Conservation (phyloP, 2,329 filamentous ascomycete genomes). For the Keithomyces neogunnii region DNA sequence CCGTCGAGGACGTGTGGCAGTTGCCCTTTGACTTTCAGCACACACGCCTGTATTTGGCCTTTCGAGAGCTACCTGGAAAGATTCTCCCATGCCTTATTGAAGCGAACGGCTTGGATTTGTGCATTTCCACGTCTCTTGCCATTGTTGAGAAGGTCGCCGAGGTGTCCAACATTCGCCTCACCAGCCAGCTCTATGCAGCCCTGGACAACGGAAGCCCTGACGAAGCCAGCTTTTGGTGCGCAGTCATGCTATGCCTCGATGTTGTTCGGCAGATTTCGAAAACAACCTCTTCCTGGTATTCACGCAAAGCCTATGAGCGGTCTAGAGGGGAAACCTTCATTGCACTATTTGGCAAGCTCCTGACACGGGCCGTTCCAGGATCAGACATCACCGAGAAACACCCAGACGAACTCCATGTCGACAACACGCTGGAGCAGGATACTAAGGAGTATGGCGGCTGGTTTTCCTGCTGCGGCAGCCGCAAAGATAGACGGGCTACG, state of each 20-base stretch:
- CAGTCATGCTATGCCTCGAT: slow-evolving; percentile 27
- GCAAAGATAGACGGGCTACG: slow-evolving; percentile 8
- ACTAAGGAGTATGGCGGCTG: slow-evolving; percentile 11
- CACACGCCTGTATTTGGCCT: slow-evolving; percentile 61
- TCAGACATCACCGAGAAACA: slow-evolving; percentile 29
- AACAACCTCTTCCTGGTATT: slow-evolving; percentile 58
- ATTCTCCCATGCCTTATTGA: slow-evolving; percentile 60
- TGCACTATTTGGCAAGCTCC: slow-evolving; percentile 26
- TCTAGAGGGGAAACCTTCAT: slow-evolving; percentile 61
- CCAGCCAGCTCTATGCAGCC: slow-evolving; percentile 25
- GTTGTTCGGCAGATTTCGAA: slow-evolving; percentile 24
- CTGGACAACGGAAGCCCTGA: slow-evolving; percentile 20
- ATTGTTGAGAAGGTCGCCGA: slow-evolving; percentile 39
- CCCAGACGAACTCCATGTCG: slow-evolving; percentile 11
- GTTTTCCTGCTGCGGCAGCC: slow-evolving; percentile 12
- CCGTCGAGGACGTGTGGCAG: slow-evolving; percentile 75
- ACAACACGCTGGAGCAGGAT: background rate
- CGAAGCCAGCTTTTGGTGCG: slow-evolving; percentile 27
- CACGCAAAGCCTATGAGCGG: slow-evolving; percentile 74
- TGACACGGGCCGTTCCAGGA: slow-evolving; percentile 28
- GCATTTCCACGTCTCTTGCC: slow-evolving; percentile 57
- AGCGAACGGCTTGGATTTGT: slow-evolving; percentile 73
- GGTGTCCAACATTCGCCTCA: slow-evolving; percentile 29
- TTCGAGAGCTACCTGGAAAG: slow-evolving; percentile 63
- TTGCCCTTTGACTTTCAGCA: slow-evolving; percentile 79